Evolutionary conservation across 208 protist genomes (phyloP), one percentile per base, ranked within the genome.

Genomic region (Wallacemonas rigidus): DNA sequence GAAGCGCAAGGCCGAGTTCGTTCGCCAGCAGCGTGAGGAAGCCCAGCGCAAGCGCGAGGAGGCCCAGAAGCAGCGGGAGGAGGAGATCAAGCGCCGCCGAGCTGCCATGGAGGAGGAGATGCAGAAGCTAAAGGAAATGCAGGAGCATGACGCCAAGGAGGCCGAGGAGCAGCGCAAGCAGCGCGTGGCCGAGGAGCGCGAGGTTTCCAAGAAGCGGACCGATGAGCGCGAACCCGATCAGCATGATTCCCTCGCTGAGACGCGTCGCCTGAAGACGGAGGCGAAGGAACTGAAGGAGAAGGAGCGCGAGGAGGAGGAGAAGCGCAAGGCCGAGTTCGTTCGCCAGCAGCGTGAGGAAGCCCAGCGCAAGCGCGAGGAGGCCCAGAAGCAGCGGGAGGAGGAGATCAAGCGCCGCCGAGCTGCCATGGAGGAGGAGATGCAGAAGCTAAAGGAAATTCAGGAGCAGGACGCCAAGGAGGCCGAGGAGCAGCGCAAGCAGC

Each of bases 381-480:
- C 64, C n/a, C 65, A 72, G 62, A 60, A 72, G 64, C 44, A 75
- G 61, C 67, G 41, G 26, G 62, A 76, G 57, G 45, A 64, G 14
- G 72, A 53, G 36, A 47, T 51, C 41, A 55, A 74, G 62, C 14
- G 73, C 14, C 35, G 67, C 67, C 53, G 74, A 44, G 60, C 69
- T 38, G 53, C 65, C 56, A 68, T 54, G 62, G 56, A 57, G 12
- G 58, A 61, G 60, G 70, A 74, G 61, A 72, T 35, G 48, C 51
- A 80, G 63, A 14, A 74, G 17, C 36, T 67, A 44, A 35, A 80
- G 74, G 60, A 77, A 44, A 41, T 75, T 41, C 63, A 71, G 40
- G 75, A 79, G 71, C 64, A 72, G 74, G 72, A 82, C 50, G 62
- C 74, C 55, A 80, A 85, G 71, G 68, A 51, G 39, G 75, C 60